phyloP scores from a whole-genome alignment of 2,329 filamentous ascomycete genomes.

The Phialocephala subalpina region DNA sequence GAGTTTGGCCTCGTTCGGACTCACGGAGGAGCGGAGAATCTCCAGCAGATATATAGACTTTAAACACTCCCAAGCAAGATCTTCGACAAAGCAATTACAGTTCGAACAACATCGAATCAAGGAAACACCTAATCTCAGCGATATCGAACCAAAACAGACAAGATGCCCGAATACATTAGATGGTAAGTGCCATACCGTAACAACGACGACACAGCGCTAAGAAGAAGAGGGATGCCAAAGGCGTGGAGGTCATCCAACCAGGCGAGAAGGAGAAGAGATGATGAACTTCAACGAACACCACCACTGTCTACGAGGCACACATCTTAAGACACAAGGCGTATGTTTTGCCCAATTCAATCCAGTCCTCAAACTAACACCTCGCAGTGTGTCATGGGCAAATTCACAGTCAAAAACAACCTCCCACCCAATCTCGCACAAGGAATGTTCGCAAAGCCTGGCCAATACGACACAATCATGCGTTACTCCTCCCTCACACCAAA shows the following conservation, averaged over 20 bases:
- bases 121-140: no score
- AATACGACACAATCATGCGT: constrained; percentile 30
- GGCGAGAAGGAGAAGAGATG: constrained; percentile 32
- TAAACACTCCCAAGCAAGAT: no score
- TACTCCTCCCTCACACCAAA: constrained; percentile 32
- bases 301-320: constrained; percentile 29
- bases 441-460: constrained; percentile 30
- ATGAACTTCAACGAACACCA: constrained; percentile 34
- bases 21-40: neutral
- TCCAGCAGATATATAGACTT: neutral
- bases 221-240: constrained; percentile 22
- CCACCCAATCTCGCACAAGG: constrained; percentile 31
- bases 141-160: neutral
- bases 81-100: neutral
- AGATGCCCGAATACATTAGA: constrained; percentile 28
- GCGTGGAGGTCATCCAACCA: constrained; percentile 30
- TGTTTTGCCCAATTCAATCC: neutral
- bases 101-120: no score
- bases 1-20: constrained; percentile 2
- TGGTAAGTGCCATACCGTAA: constrained; percentile 14
- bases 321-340: constrained; percentile 32
- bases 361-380: neutral
- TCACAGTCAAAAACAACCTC: constrained; percentile 30
- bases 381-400: constrained; percentile 31
- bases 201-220: neutral